Percentiles rank a stretch among this genome's conserved stretches.
Conservation (phyloP, 176 grass and related monocot species). For the Musa troglodytarum region DNA sequence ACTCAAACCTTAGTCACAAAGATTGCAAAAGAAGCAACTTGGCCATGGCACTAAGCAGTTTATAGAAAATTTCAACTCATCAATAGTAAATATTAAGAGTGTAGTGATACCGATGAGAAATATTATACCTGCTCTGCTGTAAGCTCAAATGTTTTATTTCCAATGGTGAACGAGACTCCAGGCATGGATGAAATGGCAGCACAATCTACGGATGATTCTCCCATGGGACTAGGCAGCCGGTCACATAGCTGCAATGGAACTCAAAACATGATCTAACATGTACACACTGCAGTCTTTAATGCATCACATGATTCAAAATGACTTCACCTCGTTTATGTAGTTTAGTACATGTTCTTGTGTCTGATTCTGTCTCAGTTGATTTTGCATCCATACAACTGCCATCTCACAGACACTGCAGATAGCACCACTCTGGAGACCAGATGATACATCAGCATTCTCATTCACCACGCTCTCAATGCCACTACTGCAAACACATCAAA, state of each 20-base stretch:
- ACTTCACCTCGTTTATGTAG: conserved; percentile 52
- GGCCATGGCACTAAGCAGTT: no score
- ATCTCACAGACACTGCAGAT: conserved; percentile 26
- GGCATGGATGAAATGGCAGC: conserved; percentile 24
- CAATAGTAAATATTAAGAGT: not conserved
- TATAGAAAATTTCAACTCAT: no score
- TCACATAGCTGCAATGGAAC: conserved; percentile 43
- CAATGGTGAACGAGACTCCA: conserved; percentile 44
- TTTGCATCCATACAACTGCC: conserved; percentile 71
- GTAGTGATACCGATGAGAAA: not conserved
- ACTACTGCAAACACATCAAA: not conserved
- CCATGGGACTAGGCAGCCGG: conserved; percentile 40
- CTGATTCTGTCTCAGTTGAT: conserved; percentile 50
- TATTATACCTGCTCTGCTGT: conserved; percentile 41
- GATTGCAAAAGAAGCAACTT: no score
- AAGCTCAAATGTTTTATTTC: conserved; percentile 48
- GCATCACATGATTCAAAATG: not conserved
- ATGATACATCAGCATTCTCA: conserved; percentile 12
- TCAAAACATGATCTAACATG: not conserved
- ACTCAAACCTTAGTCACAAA: no score
- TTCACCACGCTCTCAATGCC: conserved; percentile 18
- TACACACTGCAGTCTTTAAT: not conserved
- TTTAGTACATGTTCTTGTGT: conserved; percentile 47
- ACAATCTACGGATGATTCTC: conserved; percentile 51
- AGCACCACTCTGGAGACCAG: not conserved